Conservation (phyloP, 2,329 filamentous ascomycete genomes). For the Diaporthe australafricana region DNA sequence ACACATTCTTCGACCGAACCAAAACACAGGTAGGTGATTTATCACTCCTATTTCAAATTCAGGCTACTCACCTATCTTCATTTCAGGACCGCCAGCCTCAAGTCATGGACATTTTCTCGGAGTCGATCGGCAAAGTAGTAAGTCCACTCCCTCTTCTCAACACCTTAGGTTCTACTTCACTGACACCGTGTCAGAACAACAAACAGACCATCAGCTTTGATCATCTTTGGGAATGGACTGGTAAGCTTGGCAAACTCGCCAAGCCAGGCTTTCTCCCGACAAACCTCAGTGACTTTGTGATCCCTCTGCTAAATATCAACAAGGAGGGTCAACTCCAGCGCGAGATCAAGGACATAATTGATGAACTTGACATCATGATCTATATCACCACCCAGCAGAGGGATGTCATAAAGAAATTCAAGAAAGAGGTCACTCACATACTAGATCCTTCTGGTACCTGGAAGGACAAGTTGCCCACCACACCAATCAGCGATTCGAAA, state of each 20-base stretch:
- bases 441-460: constrained; percentile 36
- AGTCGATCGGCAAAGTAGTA: constrained; percentile 55
- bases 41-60: no score
- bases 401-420: constrained; percentile 45
- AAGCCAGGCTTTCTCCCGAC: not conserved
- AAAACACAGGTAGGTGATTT: not conserved
- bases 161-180: not conserved
- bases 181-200: not conserved
- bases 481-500: not conserved
- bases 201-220: constrained; percentile 50
- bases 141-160: constrained; percentile 38
- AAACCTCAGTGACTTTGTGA: not conserved
- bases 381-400: constrained; percentile 51
- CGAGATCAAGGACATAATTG: constrained; percentile 60
- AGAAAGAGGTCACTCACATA: constrained; percentile 38
- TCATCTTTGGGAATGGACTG: constrained; percentile 50
- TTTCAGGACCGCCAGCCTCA: constrained; percentile 6
- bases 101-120: constrained; percentile 45
- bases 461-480: constrained; percentile 21
- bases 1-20: constrained; percentile 40
- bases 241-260: constrained; percentile 14
- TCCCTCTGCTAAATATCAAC: constrained; percentile 52
- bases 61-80: not conserved
- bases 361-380: constrained; percentile 60
- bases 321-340: constrained; percentile 53